Conservation (phyloP, 2,329 filamentous ascomycete species). For the Aulographum hederae region DNA sequence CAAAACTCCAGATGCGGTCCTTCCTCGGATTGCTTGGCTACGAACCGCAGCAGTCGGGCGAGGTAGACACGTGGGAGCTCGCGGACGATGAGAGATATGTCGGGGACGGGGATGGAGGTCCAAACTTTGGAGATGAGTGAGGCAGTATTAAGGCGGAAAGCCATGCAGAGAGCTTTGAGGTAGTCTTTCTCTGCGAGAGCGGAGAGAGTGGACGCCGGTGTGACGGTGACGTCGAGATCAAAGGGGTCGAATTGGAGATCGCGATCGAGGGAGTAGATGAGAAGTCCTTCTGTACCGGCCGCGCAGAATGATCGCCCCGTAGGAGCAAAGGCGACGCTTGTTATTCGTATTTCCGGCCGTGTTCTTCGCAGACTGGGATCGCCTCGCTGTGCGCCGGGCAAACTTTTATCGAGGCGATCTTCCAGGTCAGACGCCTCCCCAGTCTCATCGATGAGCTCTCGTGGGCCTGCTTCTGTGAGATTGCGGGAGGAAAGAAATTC, state of each 20-base stretch:
- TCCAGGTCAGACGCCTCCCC: constrained; percentile 82
- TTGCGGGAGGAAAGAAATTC: constrained; percentile 90
- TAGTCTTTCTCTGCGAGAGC: constrained; percentile 67
- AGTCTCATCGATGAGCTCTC: constrained; percentile 68
- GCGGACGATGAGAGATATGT: constrained; percentile 61
- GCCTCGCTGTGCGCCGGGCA: constrained; percentile 76
- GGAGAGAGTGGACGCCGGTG: constrained; percentile 48
- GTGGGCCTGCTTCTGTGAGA: constrained; percentile 77
- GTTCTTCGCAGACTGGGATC: constrained; percentile 66
- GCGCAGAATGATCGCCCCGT: constrained; percentile 85
- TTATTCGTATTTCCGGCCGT: constrained; percentile 68
- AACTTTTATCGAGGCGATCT: constrained; percentile 56
- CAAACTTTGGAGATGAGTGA: constrained; percentile 72
- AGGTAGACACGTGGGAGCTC: constrained; percentile 76
- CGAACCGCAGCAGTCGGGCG: constrained; percentile 65
- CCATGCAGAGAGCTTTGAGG: constrained; percentile 88
- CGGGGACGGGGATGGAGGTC: constrained; percentile 56
- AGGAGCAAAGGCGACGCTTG: constrained; percentile 71
- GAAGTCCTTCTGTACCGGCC: constrained; percentile 79
- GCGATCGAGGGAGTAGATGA: constrained; percentile 83
- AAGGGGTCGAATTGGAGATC: constrained; percentile 83
- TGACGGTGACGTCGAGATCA: constrained; percentile 86
- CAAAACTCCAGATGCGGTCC: constrained; percentile 92
- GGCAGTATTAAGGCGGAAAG: constrained; percentile 82
- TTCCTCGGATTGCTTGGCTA: constrained; percentile 73